A percentile compares a stretch with the other conserved stretches of the same genome.
Conservation (phyloP, 768 basidiomycete genomes). For the Hygrophoropsis aurantiaca region DNA sequence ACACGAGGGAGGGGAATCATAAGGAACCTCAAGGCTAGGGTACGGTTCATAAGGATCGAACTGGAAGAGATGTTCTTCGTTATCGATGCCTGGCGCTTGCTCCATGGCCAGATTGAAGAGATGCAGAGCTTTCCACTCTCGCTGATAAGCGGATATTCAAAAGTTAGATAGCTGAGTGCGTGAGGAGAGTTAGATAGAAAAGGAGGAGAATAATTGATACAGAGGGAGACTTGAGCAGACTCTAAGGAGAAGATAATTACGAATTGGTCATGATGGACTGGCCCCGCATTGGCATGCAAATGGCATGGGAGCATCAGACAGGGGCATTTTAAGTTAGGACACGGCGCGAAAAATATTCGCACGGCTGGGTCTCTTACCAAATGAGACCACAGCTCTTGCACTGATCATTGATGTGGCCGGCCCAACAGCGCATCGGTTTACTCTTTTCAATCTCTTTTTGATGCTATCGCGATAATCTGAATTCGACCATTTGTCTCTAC, state of each 20-base stretch:
- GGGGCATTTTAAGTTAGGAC: too few species aligned
- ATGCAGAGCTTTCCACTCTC: not conserved
- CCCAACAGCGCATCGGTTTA: too few species aligned
- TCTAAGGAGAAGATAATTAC: constrained; percentile 9
- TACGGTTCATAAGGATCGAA: constrained; percentile 46
- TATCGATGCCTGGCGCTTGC: constrained; percentile 47
- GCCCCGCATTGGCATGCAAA: too few species aligned
- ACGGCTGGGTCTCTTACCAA: too few species aligned
- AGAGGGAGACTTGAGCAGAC: constrained; percentile 21
- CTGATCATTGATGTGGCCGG: too few species aligned
- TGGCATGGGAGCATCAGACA: too few species aligned
- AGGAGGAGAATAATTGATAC: constrained; percentile 2
- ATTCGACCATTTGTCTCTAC: too few species aligned
- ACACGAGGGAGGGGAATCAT: constrained; percentile 9
- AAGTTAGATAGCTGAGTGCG: constrained; percentile 17
- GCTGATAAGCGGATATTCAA: constrained; percentile 19
- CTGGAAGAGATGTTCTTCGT: constrained; percentile 49
- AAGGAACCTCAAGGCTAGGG: not conserved
- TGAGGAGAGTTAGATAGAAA: constrained; percentile 3
- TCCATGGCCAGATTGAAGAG: constrained; percentile 32
- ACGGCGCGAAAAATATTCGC: too few species aligned
- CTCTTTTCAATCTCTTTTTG: too few species aligned
- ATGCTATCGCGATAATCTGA: too few species aligned
- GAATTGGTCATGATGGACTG: not conserved
- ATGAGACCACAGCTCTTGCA: too few species aligned